phyloP scores from a whole-genome alignment of 257 asterid genomes.

The Primulina huaijiensis region DNA sequence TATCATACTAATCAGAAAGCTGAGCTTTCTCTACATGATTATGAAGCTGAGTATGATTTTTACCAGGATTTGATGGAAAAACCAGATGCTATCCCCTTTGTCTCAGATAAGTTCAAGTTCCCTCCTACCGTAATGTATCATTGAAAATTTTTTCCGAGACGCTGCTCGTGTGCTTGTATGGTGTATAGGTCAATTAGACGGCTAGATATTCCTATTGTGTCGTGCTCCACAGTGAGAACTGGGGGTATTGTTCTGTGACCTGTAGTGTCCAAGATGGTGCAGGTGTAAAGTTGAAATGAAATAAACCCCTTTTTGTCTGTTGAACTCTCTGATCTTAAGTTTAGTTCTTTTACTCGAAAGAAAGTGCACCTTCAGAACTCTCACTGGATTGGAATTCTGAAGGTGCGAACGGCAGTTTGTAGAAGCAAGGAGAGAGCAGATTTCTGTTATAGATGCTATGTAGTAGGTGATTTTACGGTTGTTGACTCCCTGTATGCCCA shows the following conservation, averaged over 20 bases:
- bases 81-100: constrained; percentile 63
- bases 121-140: constrained; percentile 68
- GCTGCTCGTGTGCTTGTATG: constrained; percentile 3
- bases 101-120: constrained; percentile 60
- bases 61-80: constrained; percentile 58
- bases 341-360: not conserved
- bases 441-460: no score
- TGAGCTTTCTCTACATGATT: constrained; percentile 84
- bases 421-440: no score
- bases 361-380: no score
- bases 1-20: constrained; percentile 84
- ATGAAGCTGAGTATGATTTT: constrained; percentile 87
- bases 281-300: constrained; percentile 24
- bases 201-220: constrained; percentile 15
- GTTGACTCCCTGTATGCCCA: no score
- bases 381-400: no score
- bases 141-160: constrained; percentile 27
- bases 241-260: not conserved
- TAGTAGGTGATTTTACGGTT: no score
- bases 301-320: constrained; percentile 5
- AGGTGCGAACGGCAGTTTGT: no score
- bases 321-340: not conserved
- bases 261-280: not conserved
- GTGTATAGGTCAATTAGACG: constrained; percentile 16
- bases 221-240: not conserved